A percentile compares a stretch with the other conserved stretches of the same genome.
Evolutionary conservation across 345 rosid species (phyloP).

Genomic region (Excoecaria cochinchinensis): DNA sequence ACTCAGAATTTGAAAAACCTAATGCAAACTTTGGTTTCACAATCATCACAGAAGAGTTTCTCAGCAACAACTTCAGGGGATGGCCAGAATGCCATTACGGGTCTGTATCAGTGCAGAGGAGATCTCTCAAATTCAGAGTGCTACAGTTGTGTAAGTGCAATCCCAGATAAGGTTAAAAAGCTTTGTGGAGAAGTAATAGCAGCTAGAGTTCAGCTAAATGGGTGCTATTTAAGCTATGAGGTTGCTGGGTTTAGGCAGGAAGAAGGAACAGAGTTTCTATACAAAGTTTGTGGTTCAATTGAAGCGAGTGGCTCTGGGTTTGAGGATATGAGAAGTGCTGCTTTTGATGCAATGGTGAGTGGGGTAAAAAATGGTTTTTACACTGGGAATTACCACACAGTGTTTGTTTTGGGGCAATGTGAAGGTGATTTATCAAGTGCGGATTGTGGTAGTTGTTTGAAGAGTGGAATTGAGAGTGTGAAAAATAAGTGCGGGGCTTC

Average conservation of each 20-base stretch:
- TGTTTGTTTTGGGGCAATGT: conserved; percentile 73
- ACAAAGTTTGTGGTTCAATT: conserved; percentile 54
- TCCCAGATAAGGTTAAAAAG: conserved; percentile 44
- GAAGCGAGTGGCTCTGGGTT: conserved; percentile 39
- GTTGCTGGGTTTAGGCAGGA: conserved; percentile 53
- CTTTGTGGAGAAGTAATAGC: conserved; percentile 62
- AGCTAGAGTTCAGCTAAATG: conserved; percentile 65
- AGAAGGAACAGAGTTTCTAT: conserved; percentile 49
- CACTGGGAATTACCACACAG: conserved; percentile 50
- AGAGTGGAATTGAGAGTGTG: conserved; percentile 50
- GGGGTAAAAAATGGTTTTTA: conserved; percentile 55
- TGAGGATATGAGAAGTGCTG: conserved; percentile 42
- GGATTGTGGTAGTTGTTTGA: conserved; percentile 66
- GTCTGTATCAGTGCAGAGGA: conserved; percentile 86
- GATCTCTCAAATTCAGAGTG: conserved; percentile 63
- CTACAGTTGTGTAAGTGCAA: conserved; percentile 52
- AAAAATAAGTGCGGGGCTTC: conserved; percentile 63
- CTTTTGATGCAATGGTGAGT: conserved; percentile 42
- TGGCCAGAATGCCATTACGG: conserved; percentile 49
- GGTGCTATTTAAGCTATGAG: conserved; percentile 68
- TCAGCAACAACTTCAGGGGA: conserved; percentile 53
- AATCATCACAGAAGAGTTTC: conserved; percentile 50
- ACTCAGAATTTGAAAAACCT: conserved; percentile 61
- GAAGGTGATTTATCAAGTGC: conserved; percentile 65
- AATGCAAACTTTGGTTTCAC: conserved; percentile 53